Percentiles rank a stretch among this genome's conserved stretches.
phyloP scores from a whole-genome alignment of 768 basidiomycete genomes.

The Cubamyces sp. region DNA sequence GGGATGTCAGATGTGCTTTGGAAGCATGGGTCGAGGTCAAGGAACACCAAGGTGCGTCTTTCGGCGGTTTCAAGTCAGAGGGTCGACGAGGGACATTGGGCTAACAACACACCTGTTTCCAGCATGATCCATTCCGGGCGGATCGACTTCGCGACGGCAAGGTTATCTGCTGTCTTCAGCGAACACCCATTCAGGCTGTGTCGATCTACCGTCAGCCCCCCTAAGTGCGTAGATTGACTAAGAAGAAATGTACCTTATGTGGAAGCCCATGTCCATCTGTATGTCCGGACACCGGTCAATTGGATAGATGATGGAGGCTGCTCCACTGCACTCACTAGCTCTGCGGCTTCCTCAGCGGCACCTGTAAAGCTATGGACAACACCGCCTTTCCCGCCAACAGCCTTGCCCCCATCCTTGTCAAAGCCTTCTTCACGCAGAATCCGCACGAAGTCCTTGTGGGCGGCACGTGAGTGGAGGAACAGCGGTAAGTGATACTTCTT shows the following conservation, averaged over 20 bases:
- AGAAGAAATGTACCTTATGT: conserved; percentile 48
- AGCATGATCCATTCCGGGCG: conserved; percentile 64
- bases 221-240: too few species aligned
- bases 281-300: too few species aligned
- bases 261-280: conserved; percentile 75
- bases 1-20: conserved; percentile 47
- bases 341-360: conserved; percentile 57
- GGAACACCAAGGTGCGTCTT: conserved; percentile 78
- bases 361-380: conserved; percentile 89
- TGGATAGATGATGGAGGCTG: neutral
- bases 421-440: conserved; percentile 72
- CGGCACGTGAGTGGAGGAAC: conserved; percentile 82
- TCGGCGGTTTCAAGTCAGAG: neutral
- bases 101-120: conserved; percentile 62
- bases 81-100: neutral
- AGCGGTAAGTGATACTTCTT: conserved; percentile 75
- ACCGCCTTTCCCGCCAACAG: conserved; percentile 64
- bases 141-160: conserved; percentile 58
- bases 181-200: conserved; percentile 74
- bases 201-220: neutral
- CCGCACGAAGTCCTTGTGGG: conserved; percentile 67
- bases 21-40: conserved; percentile 70
- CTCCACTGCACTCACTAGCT: conserved; percentile 53
- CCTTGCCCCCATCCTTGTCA: conserved; percentile 54
- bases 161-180: conserved; percentile 70